Evolutionary conservation across 1,284 basidiomycete species (phyloP).

Genomic region (Limonomyces culmigenus): DNA sequence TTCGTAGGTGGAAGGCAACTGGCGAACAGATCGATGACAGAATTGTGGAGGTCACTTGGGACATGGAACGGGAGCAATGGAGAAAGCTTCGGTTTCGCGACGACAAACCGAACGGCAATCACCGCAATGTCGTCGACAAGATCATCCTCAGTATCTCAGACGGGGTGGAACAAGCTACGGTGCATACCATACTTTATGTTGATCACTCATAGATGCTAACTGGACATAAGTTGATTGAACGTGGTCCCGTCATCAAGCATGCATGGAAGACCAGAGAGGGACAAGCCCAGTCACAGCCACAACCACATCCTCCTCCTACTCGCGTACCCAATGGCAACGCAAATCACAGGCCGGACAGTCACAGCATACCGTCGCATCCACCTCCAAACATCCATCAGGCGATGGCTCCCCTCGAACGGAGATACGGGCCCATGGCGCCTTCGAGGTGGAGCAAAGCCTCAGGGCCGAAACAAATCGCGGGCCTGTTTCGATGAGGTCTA

Average conservation of each 20-base stretch:
- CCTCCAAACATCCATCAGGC: too few species aligned
- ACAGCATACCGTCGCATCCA: too few species aligned
- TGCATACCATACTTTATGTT: too few species aligned
- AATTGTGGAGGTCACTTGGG: slow-evolving; percentile 91
- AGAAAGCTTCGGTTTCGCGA: slow-evolving; percentile 82
- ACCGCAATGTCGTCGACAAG: slow-evolving; percentile 64
- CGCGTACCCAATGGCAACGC: too few species aligned
- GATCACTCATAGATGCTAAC: too few species aligned
- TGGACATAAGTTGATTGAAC: slow-evolving; percentile 57
- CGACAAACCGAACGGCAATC: slow-evolving; percentile 86
- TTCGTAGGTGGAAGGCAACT: slow-evolving; percentile 61
- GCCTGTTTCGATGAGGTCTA: slow-evolving; percentile 49
- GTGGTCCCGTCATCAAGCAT: slow-evolving; percentile 38
- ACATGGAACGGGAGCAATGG: slow-evolving; percentile 50
- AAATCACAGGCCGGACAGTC: too few species aligned
- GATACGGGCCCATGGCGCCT: slow-evolving; percentile 44
- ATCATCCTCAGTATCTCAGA: slow-evolving; percentile 81
- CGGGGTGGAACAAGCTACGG: slow-evolving; percentile 3
- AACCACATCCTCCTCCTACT: slow-evolving; percentile 9
- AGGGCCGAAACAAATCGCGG: slow-evolving; percentile 40
- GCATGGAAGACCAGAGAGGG: slow-evolving; percentile 52
- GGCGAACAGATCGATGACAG: slow-evolving; percentile 87
- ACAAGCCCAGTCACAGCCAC: slow-evolving; percentile 11
- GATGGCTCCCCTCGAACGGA: slow-evolving; percentile 17
- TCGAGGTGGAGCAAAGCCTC: slow-evolving; percentile 58